A percentile compares a stretch with the other conserved stretches of the same genome.
Conservation (phyloP, 1,284 basidiomycete species). For the Waitea zeae region DNA sequence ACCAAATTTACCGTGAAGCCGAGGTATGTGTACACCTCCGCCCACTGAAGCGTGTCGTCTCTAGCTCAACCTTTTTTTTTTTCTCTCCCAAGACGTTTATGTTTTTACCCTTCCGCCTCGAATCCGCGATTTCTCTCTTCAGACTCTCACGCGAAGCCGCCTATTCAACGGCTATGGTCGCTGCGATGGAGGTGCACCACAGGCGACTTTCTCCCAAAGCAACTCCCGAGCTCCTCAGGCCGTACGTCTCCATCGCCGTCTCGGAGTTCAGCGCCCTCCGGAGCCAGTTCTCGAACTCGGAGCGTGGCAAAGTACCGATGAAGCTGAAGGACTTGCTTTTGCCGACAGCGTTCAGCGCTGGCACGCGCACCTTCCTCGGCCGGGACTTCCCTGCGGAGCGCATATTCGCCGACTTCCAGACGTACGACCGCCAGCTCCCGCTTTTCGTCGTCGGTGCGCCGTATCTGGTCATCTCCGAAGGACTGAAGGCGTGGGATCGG, state of each 20-base stretch:
- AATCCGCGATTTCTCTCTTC: constrained; percentile 6
- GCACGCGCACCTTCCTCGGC: constrained; percentile 12
- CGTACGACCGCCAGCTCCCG: constrained; percentile 15
- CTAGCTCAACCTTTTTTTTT: too few relatives aligned
- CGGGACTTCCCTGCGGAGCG: constrained; percentile 9
- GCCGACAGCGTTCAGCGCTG: constrained; percentile 10
- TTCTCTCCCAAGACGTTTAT: constrained; percentile 10
- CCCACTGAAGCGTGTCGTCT: too few relatives aligned
- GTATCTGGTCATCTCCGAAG: constrained; percentile 5
- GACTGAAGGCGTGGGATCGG: too few relatives aligned
- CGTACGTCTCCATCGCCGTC: too few relatives aligned
- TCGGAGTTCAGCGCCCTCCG: too few relatives aligned
- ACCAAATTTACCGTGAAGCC: constrained; percentile 8
- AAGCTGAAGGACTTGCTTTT: constrained; percentile 8
- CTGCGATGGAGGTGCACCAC: constrained; percentile 6
- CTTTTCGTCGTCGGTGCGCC: constrained; percentile 12
- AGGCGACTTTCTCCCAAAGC: constrained; percentile 7
- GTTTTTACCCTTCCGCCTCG: constrained; percentile 7
- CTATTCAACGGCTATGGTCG: constrained; percentile 5
- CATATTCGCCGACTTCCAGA: constrained; percentile 7
- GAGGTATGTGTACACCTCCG: too few relatives aligned
- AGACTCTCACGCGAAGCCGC: constrained; percentile 1
- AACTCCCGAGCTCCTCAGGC: too few relatives aligned
- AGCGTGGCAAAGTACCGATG: too few relatives aligned
- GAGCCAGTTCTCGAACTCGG: too few relatives aligned